These are phyloP conservation scores for Dothidotthia symphoricarpi DNA, from an alignment of 2,329 filamentous ascomycete genomes.

Conservation along the genomic window DNA sequence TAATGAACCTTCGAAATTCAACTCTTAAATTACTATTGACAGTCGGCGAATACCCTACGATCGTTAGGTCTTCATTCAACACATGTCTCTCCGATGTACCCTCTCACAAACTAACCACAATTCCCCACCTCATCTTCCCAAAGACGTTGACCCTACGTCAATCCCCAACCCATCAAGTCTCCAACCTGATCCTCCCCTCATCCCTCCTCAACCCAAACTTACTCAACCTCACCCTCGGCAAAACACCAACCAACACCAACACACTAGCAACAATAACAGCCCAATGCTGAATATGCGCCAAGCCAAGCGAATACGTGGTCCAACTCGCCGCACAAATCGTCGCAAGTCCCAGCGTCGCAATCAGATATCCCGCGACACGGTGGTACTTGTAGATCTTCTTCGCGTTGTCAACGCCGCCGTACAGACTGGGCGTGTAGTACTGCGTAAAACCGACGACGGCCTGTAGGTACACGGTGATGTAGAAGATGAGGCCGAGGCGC, in stretches of 20 bases:
- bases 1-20: too few relatives aligned
- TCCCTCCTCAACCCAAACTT: conserved; percentile 65
- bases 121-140: not conserved
- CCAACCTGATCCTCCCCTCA: conserved; percentile 13
- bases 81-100: too few relatives aligned
- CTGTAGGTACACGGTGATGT: conserved; percentile 69
- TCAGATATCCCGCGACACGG: conserved; percentile 70
- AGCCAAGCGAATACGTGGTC: conserved; percentile 69
- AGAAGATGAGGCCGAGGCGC: conserved; percentile 75
- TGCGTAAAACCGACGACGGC: conserved; percentile 78
- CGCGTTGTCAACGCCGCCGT: conserved; percentile 75
- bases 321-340: conserved; percentile 73
- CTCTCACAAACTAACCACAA: too few relatives aligned
- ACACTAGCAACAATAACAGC: conserved; percentile 64
- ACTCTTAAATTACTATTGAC: too few relatives aligned
- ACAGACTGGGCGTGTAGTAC: conserved; percentile 71
- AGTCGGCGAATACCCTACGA: too few relatives aligned
- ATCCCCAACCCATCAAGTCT: conserved; percentile 1
- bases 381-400: conserved; percentile 91
- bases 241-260: conserved; percentile 68
- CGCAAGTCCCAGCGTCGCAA: conserved; percentile 67
- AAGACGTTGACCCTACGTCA: not conserved
- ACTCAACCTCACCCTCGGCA: conserved; percentile 74
- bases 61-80: too few relatives aligned
- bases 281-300: conserved; percentile 74